These are phyloP conservation scores for Solanum chaucha DNA, from an alignment of 257 asterid genomes.

Conservation along the genomic window DNA sequence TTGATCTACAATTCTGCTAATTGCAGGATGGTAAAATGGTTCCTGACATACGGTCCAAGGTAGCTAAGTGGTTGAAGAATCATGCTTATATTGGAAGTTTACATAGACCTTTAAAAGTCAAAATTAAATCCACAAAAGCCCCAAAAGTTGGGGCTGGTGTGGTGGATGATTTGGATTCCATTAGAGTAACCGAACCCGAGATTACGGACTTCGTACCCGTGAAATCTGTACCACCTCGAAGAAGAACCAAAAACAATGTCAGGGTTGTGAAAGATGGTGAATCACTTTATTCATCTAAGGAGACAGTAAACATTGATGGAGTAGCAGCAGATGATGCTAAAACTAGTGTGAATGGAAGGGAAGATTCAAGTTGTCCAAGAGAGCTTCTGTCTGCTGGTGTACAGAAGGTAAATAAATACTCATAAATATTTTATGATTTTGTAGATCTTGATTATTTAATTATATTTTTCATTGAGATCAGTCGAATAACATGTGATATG, in stretches of 20 bases:
- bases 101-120: conserved; percentile 41
- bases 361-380: conserved; percentile 25
- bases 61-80: conserved; percentile 62
- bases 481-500: background rate
- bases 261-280: conserved; percentile 36
- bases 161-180: conserved; percentile 33
- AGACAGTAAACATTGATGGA: conserved; percentile 17
- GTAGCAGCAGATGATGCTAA: conserved; percentile 15
- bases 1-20: background rate
- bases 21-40: conserved; percentile 54
- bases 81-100: conserved; percentile 49
- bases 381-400: conserved; percentile 23
- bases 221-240: conserved; percentile 65
- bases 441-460: background rate
- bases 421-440: background rate
- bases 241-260: conserved; percentile 63
- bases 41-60: conserved; percentile 49
- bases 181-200: conserved; percentile 38
- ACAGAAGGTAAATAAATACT: conserved; percentile 39
- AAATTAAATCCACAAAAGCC: conserved; percentile 24
- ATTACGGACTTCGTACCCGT: conserved; percentile 49
- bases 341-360: conserved; percentile 22
- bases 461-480: background rate
- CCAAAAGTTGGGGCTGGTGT: conserved; percentile 34
- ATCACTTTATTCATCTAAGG: conserved; percentile 20